These are phyloP conservation scores for Salvia splendens DNA, from an alignment of 257 asterid genomes.

Conservation along the genomic window DNA sequence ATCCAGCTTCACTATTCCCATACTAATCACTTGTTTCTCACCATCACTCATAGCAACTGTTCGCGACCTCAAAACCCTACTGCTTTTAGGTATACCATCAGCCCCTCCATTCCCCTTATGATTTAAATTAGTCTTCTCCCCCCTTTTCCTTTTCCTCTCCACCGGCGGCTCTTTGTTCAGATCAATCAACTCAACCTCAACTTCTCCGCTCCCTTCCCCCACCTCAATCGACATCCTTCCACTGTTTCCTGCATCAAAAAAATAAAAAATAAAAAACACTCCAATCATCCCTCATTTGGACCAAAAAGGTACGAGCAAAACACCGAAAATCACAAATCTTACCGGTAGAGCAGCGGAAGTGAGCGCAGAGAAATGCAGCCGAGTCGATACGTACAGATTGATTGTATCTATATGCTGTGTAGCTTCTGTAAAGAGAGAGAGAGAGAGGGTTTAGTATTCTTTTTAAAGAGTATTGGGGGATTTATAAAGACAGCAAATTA, in stretches of 20 bases:
- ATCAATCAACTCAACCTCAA: conserved; percentile 52
- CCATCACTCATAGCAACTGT: conserved; percentile 49
- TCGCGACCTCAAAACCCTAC: conserved; percentile 81
- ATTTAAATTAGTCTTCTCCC: conserved; percentile 26
- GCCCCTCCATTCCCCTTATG: conserved; percentile 33
- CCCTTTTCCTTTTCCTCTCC: conserved; percentile 54
- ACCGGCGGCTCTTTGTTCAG: conserved; percentile 51
- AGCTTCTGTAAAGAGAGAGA: conserved; percentile 36
- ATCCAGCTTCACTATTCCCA: conserved; percentile 37
- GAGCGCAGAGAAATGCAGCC: conserved; percentile 26
- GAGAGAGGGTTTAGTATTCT: conserved; percentile 35
- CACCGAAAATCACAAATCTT: conserved; percentile 16
- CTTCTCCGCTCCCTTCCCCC: conserved; percentile 38
- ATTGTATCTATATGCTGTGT: conserved; percentile 38
- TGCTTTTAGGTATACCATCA: conserved; percentile 41
- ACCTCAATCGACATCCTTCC: conserved; percentile 22
- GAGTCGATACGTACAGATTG: conserved; percentile 39
- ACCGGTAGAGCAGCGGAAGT: conserved; percentile 41
- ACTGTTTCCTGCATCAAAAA: conserved; percentile 34
- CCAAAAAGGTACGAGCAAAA: conserved; percentile 16
- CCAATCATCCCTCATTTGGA: conserved; percentile 13
- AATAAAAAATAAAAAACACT: conserved; percentile 9
- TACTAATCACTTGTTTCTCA: conserved; percentile 43
- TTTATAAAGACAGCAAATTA: conserved; percentile 35
- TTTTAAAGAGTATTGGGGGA: conserved; percentile 33